Base-by-base conservation (phyloP, 176 grass and related monocot genomes). In the Phragmites australis region DNA sequence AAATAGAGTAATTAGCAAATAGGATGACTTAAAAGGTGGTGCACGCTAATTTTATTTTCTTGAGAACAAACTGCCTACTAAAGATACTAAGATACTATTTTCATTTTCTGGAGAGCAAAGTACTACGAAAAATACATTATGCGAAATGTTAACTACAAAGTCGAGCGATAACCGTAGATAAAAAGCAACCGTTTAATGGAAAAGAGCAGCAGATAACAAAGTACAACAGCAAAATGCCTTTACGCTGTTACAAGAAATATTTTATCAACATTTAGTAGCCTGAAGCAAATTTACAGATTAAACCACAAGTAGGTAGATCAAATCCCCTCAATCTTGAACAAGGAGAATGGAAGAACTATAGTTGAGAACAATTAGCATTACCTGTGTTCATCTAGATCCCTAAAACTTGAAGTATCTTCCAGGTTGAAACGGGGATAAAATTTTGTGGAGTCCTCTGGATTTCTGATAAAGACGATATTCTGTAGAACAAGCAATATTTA, bases 401-500 rank as follows among this genome's bases (percentile, higher is more conserved):
- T 77, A 90, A 95, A 99, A 85, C 79, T 99, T 71, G 88, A 89
- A 55, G 96, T 88, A 82, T 93, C 96, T 82, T 99, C 96, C 76
- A 95, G 86, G 85, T 95, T 99, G 74, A 99, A 99, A 76, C 96
- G 90, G 13, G 96, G 92, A 83, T 99, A 95, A 86, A 90, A 99
- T 84, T 99, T 93, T 81, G 75, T 86, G 17, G 73, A 39, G 45
- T 99, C 93, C 74, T 99, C 92, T 58, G 86, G 92, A 86, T 99
- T 93, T 83, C 86, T 93, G 34, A 99, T 99, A 81, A 99, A 90
- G 70, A 99, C 88, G 63, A 95, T 91, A 90, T 99, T 95, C 96
- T 99, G 86, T 66, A 89, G 19, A 77, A 77, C 46, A 74, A 72
- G 65, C 13, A 62, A 23, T 73, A 75, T 11, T 43, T 52, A 54